Percentiles rank a stretch among this genome's conserved stretches.
These are phyloP conservation scores for Entomophthora muscae DNA, from an alignment of 371 early-diverging fungal genomes.

Conservation along the genomic window DNA sequence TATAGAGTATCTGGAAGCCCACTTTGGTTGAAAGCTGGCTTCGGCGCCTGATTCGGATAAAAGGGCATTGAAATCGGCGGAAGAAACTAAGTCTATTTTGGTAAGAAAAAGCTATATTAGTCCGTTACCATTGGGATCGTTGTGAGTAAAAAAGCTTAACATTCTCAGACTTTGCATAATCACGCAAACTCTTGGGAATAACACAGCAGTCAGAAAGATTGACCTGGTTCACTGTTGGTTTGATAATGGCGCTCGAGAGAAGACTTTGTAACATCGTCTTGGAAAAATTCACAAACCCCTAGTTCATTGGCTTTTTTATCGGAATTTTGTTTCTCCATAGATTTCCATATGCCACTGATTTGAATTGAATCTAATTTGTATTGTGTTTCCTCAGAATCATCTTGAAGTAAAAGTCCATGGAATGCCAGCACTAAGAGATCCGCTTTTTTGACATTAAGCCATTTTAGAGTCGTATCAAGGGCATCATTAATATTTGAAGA, in stretches of 20 bases:
- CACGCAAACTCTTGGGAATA: neutral
- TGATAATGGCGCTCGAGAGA: neutral
- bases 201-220: constrained; percentile 7
- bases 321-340: neutral
- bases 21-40: neutral
- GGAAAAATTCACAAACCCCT: constrained; percentile 1
- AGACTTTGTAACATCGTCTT: neutral
- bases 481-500: neutral
- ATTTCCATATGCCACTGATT: neutral
- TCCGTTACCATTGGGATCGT: neutral
- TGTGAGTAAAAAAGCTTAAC: constrained; percentile 4
- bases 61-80: neutral
- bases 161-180: neutral
- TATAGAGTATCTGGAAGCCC: neutral
- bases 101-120: neutral
- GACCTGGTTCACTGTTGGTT: neutral
- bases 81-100: neutral
- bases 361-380: neutral
- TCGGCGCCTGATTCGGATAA: neutral
- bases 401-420: neutral
- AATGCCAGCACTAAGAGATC: constrained; percentile 1
- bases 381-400: neutral
- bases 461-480: neutral
- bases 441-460: neutral
- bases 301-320: neutral